Percentiles rank a stretch among this genome's conserved stretches.
phyloP scores from a whole-genome alignment of 1,139 yeast genomes.

The Saccharomycopsis hybrid region DNA sequence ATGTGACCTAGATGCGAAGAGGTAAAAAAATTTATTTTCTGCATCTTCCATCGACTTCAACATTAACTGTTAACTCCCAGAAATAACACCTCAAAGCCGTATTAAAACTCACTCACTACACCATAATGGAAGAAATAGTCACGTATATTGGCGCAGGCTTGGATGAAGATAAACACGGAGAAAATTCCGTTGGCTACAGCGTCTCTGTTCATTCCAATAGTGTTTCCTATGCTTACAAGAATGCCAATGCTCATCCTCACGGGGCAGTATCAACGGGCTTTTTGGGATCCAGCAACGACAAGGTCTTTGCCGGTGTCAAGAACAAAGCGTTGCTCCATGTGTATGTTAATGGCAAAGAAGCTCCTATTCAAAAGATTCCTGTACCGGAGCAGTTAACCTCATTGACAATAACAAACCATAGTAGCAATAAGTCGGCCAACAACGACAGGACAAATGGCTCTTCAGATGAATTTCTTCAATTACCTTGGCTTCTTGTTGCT shows the following conservation, averaged over 20 bases:
- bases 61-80: too few species aligned
- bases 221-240: slow-evolving; percentile 46
- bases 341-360: slow-evolving; percentile 55
- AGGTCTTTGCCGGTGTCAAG: slow-evolving; percentile 55
- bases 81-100: background rate
- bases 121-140: slow-evolving; percentile 64
- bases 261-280: slow-evolving; percentile 40
- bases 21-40: too few species aligned
- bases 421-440: slow-evolving; percentile 15
- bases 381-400: slow-evolving; percentile 74
- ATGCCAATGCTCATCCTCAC: slow-evolving; percentile 39
- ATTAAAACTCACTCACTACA: too few species aligned
- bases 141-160: slow-evolving; percentile 49
- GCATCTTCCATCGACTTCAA: too few species aligned
- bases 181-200: slow-evolving; percentile 43
- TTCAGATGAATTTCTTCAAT: slow-evolving; percentile 31
- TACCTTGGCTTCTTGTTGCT: slow-evolving; percentile 69
- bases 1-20: too few species aligned
- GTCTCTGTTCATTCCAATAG: slow-evolving; percentile 45
- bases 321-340: slow-evolving; percentile 70
- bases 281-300: slow-evolving; percentile 40
- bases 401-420: slow-evolving; percentile 33
- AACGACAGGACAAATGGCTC: background rate
- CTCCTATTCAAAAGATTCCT: slow-evolving; percentile 76
- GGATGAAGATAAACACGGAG: slow-evolving; percentile 37